phyloP scores from a whole-genome alignment of 148 eudicot genomes.

The Oxyria digyna region DNA sequence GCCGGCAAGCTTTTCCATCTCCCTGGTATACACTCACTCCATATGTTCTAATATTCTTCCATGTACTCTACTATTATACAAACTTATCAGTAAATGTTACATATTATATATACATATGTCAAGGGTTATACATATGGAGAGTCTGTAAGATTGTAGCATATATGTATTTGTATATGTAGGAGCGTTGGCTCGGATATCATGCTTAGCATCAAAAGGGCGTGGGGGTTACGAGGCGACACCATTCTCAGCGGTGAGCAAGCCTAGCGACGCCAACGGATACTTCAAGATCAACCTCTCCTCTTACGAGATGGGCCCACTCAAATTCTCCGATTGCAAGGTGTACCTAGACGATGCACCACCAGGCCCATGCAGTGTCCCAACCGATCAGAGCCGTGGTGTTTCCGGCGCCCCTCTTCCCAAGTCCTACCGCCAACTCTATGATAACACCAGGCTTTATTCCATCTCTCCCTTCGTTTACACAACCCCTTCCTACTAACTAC shows the following conservation, averaged over 20 bases:
- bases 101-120: too few species aligned
- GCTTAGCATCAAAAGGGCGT: not conserved
- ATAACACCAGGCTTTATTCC: constrained; percentile 1
- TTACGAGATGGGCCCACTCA: constrained; percentile 3
- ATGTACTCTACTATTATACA: not conserved
- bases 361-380: constrained; percentile 5
- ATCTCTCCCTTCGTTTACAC: constrained; percentile 1
- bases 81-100: too few species aligned
- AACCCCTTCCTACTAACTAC: not conserved
- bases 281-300: constrained; percentile 5
- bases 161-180: not conserved
- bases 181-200: not conserved
- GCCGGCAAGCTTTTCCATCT: constrained; percentile 3
- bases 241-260: constrained; percentile 2
- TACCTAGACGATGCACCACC: not conserved
- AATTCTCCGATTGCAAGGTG: not conserved
- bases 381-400: not conserved
- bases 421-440: not conserved
- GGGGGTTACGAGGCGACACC: not conserved
- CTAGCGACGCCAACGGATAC: not conserved
- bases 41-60: too few species aligned
- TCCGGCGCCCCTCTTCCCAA: constrained; percentile 2
- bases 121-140: too few species aligned
- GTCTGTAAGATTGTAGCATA: too few species aligned
- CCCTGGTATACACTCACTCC: not conserved